Evolutionary conservation across 129 eudicot genomes (phyloP), one percentile per base, ranked within the genome.

Genomic region (Deinandra increscens): DNA sequence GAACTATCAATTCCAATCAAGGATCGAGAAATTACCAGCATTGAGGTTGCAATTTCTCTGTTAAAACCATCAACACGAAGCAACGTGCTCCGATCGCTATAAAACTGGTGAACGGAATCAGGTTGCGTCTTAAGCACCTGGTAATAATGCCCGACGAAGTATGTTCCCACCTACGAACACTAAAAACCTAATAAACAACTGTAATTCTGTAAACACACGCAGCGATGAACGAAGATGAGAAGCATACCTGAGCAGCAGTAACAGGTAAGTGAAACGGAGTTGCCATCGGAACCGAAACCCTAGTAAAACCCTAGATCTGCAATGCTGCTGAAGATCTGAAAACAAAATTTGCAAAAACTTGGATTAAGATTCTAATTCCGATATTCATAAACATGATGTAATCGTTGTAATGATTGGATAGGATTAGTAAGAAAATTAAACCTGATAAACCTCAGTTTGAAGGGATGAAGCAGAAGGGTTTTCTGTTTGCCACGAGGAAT

Each of bases 61-160:
- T 53, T 51, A 71, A 74, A 81, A 0, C 90, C 90, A 73, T 89
- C 93, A 69, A 86, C 79, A 20, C 94, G 93, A 66, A 86, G 84
- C 86, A 89, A 84, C 4, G 88, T 86, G 76, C 96, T 86, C 34
- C 80, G 73, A 53, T 89, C 93, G 9, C 78, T 86, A 63, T 89
- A 89, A 77, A 86, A 86, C 67, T 86, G 94, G 61, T 86, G 86
- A 75, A 84, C 94, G 38, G 60, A 71, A 20, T 86, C 94, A 4
- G 90, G 97, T 54, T 82, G 88, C 36, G 78, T 65, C 75, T 86
- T 88, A 26, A 86, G 82, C 69, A 81, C 84, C 80, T 86, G 86
- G 62, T 86, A 90, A 71, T 89, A 89, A 65, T 89, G 88, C 19
- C 90, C 90, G 1, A 86, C 96, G 60, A 89, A 89, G 73, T 82